These are phyloP conservation scores for Pouteria campechiana DNA, from an alignment of 179 eudicot species.

Conservation along the genomic window DNA sequence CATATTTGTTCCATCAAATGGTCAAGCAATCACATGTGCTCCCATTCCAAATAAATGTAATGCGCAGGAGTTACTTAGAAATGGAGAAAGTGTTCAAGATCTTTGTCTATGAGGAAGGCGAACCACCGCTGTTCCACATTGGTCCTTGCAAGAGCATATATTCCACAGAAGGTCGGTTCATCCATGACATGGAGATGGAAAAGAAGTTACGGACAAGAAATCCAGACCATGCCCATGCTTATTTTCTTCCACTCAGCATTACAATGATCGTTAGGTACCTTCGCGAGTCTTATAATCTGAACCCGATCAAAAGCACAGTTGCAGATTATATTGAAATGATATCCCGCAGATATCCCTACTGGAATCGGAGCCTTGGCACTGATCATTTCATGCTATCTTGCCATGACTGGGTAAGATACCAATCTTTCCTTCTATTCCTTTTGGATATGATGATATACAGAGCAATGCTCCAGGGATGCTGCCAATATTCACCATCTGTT, in stretches of 20 bases:
- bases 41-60: no score
- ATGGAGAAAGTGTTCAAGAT: slow-evolving; percentile 38
- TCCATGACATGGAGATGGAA: slow-evolving; percentile 16
- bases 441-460: no score
- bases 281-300: slow-evolving; percentile 20
- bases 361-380: slow-evolving; percentile 44
- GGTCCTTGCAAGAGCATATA: slow-evolving; percentile 28
- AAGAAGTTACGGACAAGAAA: slow-evolving; percentile 14
- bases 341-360: slow-evolving; percentile 29
- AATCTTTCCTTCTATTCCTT: neutral
- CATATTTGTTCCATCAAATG: no score
- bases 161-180: slow-evolving; percentile 32
- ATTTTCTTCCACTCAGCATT: slow-evolving; percentile 40
- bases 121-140: slow-evolving; percentile 38
- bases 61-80: slow-evolving; percentile 31
- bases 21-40: no score
- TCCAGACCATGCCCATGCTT: slow-evolving; percentile 31
- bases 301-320: slow-evolving; percentile 17
- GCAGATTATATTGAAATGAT: slow-evolving; percentile 19
- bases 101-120: slow-evolving; percentile 40
- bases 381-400: slow-evolving; percentile 55
- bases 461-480: no score
- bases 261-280: slow-evolving; percentile 27
- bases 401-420: slow-evolving; percentile 37
- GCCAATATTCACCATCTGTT: no score